Conservation (phyloP, 495 filamentous ascomycete species). For the Lasiosphaeria ovina region DNA sequence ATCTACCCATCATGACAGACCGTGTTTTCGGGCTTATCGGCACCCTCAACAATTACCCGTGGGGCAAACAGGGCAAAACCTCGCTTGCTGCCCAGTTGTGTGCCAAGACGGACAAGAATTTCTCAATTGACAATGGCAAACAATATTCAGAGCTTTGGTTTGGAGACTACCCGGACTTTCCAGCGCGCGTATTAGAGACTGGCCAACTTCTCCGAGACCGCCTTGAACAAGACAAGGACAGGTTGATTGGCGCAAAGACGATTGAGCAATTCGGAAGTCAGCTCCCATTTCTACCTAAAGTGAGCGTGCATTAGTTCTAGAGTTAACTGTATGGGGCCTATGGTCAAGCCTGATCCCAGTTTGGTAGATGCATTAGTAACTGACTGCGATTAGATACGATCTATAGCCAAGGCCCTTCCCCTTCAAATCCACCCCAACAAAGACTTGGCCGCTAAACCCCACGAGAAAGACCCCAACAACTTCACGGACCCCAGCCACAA, state of each 20-base stretch:
- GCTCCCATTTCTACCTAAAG: conserved; percentile 73
- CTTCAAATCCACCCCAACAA: conserved; percentile 81
- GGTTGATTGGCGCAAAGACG: conserved; percentile 62
- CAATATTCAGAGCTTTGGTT: conserved; percentile 72
- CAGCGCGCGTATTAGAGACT: conserved; percentile 59
- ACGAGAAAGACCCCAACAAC: conserved; percentile 59
- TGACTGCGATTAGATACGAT: conserved; percentile 50
- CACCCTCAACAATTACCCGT: conserved; percentile 57
- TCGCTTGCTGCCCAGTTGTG: conserved; percentile 70
- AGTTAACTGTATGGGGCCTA: too few relatives aligned
- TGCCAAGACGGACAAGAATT: conserved; percentile 61
- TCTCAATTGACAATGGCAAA: conserved; percentile 69
- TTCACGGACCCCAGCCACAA: conserved; percentile 78
- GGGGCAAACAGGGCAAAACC: conserved; percentile 69
- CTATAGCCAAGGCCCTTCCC: conserved; percentile 73
- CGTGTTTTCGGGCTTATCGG: conserved; percentile 52
- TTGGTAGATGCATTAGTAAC: too few relatives aligned
- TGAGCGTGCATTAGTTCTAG: too few relatives aligned
- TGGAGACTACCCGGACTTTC: conserved; percentile 73
- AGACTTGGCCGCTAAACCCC: conserved; percentile 59
- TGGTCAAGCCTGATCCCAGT: too few relatives aligned
- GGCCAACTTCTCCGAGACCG: conserved; percentile 65
- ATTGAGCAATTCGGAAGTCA: conserved; percentile 62
- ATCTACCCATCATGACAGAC: conserved; percentile 16
- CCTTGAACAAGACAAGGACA: conserved; percentile 60